Evolutionary conservation across 2,329 filamentous ascomycete genomes (phyloP).

Genomic region (Fusarium drepaniforme): DNA sequence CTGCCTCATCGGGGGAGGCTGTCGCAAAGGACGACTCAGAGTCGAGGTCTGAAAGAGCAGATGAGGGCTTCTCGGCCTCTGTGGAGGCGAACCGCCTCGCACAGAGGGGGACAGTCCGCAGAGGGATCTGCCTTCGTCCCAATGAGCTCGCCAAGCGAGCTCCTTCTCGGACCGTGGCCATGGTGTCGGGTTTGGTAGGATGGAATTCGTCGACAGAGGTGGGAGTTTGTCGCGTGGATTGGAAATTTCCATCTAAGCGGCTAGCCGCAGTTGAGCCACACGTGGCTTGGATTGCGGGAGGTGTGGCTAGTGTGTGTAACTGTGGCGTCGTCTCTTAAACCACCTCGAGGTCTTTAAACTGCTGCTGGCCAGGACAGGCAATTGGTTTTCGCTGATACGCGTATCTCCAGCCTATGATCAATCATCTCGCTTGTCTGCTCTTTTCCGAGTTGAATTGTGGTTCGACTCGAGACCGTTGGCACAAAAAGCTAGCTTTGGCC

Average conservation of each 20-base stretch:
- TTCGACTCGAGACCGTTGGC: background rate
- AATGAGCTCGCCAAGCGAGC: constrained; percentile 51
- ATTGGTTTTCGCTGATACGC: constrained; percentile 2
- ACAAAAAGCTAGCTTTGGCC: background rate
- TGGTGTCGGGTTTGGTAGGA: constrained; percentile 40
- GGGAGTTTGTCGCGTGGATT: constrained; percentile 41
- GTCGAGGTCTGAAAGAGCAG: constrained; percentile 63
- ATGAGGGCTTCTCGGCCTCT: constrained; percentile 51
- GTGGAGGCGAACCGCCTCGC: constrained; percentile 61
- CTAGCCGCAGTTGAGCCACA: constrained; percentile 27
- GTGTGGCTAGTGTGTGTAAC: background rate
- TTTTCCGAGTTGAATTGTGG: background rate
- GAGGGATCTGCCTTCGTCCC: constrained; percentile 44
- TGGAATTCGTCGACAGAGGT: constrained; percentile 36
- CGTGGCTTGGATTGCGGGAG: background rate
- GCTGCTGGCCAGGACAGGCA: background rate
- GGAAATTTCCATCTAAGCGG: constrained; percentile 51
- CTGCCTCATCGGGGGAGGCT: constrained; percentile 54
- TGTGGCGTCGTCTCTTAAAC: background rate
- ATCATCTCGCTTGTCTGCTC: background rate
- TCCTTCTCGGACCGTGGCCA: constrained; percentile 58
- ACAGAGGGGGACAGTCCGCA: constrained; percentile 41
- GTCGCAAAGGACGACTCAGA: constrained; percentile 61
- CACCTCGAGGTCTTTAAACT: background rate
- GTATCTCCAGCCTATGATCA: background rate